phyloP scores from a whole-genome alignment of 371 early-diverging fungal genomes.

The Zancudomyces culisetae region DNA sequence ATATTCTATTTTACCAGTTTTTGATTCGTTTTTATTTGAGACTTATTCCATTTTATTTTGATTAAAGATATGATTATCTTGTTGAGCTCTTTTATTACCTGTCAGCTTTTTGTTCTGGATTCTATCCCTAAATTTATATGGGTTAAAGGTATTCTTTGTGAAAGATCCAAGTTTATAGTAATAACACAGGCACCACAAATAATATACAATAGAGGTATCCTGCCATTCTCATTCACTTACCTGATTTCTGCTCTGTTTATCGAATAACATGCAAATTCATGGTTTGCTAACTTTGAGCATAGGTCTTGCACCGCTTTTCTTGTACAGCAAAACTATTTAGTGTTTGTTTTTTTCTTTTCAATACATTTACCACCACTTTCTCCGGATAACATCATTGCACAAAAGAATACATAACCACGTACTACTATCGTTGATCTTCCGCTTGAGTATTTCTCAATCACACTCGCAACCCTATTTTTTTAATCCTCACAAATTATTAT shows the following conservation, averaged over 20 bases:
- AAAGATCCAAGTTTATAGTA: too few species aligned
- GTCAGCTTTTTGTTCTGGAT: not conserved
- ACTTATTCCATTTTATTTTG: too few species aligned
- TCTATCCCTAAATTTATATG: too few species aligned
- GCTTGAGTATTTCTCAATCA: not conserved
- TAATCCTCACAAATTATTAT: too few species aligned
- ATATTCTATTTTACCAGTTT: not conserved
- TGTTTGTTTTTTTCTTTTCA: not conserved
- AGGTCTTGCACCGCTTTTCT: not conserved
- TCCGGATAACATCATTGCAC: too few species aligned
- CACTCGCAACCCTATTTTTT: not conserved
- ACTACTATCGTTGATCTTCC: constrained; percentile 2
- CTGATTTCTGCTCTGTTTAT: not conserved
- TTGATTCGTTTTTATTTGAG: too few species aligned
- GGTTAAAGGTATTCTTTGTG: too few species aligned
- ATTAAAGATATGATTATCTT: too few species aligned
- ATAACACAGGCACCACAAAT: too few species aligned
- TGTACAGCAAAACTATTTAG: constrained; percentile 3
- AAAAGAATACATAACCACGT: not conserved
- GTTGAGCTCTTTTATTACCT: too few species aligned
- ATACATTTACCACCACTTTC: not conserved
- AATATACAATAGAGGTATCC: too few species aligned
- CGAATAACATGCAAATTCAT: not conserved
- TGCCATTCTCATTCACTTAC: too few species aligned
- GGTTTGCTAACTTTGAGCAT: not conserved